These are phyloP conservation scores for Paecilomyces formosus DNA, from an alignment of 2,329 filamentous ascomycete species.

Conservation along the genomic window DNA sequence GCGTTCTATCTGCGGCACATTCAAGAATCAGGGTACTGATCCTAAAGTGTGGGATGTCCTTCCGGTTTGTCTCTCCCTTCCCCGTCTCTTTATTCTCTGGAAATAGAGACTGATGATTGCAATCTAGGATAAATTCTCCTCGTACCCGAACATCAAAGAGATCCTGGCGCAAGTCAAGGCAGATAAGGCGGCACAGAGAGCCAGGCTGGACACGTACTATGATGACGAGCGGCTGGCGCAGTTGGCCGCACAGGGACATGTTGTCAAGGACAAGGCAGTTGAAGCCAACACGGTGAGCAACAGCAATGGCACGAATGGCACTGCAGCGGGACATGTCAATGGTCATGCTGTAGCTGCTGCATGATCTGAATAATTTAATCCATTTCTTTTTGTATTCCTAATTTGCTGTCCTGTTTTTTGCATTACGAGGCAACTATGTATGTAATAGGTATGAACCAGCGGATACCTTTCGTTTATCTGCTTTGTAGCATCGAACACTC, in stretches of 20 bases:
- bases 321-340: not conserved
- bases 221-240: slow-evolving; percentile 12
- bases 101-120: not conserved
- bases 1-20: slow-evolving; percentile 16
- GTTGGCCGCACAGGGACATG: slow-evolving; percentile 3
- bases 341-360: not conserved
- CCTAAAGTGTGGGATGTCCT: slow-evolving; percentile 20
- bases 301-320: not conserved
- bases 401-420: not conserved
- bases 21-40: slow-evolving; percentile 19
- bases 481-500: too few relatives aligned
- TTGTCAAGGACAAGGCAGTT: slow-evolving; percentile 1
- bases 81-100: not conserved
- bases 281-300: too few relatives aligned
- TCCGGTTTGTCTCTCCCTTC: slow-evolving; percentile 9
- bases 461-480: not conserved
- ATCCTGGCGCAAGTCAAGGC: slow-evolving; percentile 18
- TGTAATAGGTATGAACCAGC: too few relatives aligned
- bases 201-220: slow-evolving; percentile 14
- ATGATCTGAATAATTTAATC: not conserved
- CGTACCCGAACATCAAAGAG: slow-evolving; percentile 19
- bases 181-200: slow-evolving; percentile 14
- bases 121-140: slow-evolving; percentile 19
- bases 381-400: not conserved
- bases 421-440: too few relatives aligned